Percentiles rank a stretch among this genome's conserved stretches.
These are phyloP conservation scores for Petasospora fabianii DNA, from an alignment of 1,139 yeast genomes.

Conservation along the genomic window DNA sequence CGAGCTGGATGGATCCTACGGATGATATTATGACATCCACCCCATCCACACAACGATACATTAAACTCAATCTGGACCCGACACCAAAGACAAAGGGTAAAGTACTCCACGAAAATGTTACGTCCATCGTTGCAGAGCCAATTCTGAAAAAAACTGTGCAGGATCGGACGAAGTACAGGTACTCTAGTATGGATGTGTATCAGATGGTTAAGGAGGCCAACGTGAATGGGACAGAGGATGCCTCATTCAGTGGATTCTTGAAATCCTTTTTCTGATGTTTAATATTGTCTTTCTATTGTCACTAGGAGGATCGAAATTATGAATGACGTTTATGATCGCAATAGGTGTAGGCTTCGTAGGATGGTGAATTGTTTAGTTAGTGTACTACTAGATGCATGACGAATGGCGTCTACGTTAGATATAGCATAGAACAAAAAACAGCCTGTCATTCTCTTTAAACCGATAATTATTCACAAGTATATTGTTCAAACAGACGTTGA, in stretches of 20 bases:
- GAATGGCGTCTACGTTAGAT: too few species aligned
- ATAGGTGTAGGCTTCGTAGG: too few species aligned
- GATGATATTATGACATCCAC: slow-evolving; percentile 21
- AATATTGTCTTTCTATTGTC: neutral
- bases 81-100: slow-evolving; percentile 5
- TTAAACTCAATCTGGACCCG: slow-evolving; percentile 23
- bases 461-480: slow-evolving; percentile 18
- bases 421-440: too few species aligned
- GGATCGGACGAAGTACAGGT: slow-evolving; percentile 12
- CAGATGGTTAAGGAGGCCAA: slow-evolving; percentile 18
- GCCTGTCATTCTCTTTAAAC: too few species aligned
- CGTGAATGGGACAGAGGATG: slow-evolving; percentile 9
- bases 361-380: too few species aligned
- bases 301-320: neutral
- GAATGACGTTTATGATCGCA: slow-evolving; percentile 2
- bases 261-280: slow-evolving; percentile 21
- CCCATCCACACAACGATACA: slow-evolving; percentile 22
- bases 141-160: slow-evolving; percentile 4
- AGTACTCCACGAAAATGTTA: neutral
- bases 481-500: slow-evolving; percentile 2
- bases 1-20: slow-evolving; percentile 31
- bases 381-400: too few species aligned
- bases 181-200: slow-evolving; percentile 25
- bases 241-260: slow-evolving; percentile 20
- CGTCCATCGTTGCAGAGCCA: slow-evolving; percentile 9